These are phyloP conservation scores for Plasmodium sp. DNA, from an alignment of 169 alveolate genomes.

Conservation along the genomic window DNA sequence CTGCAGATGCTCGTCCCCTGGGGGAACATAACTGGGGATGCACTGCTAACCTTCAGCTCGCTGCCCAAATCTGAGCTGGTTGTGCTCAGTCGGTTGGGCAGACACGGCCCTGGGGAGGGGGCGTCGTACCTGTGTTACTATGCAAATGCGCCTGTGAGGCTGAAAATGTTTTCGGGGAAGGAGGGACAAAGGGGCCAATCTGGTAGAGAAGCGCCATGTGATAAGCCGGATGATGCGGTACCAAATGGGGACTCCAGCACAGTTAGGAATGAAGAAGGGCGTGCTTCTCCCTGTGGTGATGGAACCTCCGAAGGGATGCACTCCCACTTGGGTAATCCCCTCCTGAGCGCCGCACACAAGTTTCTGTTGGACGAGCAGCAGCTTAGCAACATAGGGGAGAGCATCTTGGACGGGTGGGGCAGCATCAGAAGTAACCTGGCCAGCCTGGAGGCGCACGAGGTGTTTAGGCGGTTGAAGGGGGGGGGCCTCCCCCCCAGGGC, in stretches of 20 bases:
- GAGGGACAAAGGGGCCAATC: neutral
- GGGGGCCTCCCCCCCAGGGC: neutral
- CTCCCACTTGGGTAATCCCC: neutral
- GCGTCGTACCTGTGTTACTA: conserved; percentile 13
- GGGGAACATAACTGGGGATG: neutral
- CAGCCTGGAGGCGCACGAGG: neutral
- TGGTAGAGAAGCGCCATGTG: neutral
- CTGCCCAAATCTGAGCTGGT: conserved; percentile 9
- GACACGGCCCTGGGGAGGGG: neutral
- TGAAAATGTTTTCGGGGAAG: neutral
- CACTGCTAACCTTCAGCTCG: neutral
- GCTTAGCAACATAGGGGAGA: neutral
- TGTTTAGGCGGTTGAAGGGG: neutral
- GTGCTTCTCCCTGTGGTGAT: neutral
- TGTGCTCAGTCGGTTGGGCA: neutral
- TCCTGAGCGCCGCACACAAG: neutral
- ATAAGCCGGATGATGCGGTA: neutral
- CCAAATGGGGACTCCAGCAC: neutral
- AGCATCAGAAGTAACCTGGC: neutral
- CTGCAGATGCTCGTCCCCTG: conserved; percentile 15
- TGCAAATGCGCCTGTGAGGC: conserved; percentile 17
- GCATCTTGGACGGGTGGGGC: neutral
- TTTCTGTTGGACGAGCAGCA: neutral
- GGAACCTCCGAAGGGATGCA: neutral
- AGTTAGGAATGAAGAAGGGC: neutral